phyloP scores from a whole-genome alignment of 306 rosid species.

The Cyamopsis tetragonoloba region DNA sequence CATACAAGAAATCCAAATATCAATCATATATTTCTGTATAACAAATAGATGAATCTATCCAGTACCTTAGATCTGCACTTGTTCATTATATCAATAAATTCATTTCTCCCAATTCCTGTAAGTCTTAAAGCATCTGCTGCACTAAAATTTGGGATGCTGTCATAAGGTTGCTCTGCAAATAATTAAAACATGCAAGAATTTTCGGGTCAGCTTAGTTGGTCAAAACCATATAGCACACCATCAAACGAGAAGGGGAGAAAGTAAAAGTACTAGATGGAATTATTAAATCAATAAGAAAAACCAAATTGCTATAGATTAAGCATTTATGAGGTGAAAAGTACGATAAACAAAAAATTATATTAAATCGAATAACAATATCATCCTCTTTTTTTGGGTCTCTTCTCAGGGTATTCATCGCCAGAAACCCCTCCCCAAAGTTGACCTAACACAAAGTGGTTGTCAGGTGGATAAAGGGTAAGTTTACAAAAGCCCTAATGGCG shows the following conservation, averaged over 20 bases:
- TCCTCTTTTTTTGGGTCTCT: no score
- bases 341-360: slow-evolving; percentile 4
- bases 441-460: no score
- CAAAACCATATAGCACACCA: slow-evolving; percentile 7
- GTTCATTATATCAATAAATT: slow-evolving; percentile 97
- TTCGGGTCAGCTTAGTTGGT: slow-evolving; percentile 14
- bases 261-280: not conserved
- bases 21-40: not conserved
- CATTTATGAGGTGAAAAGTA: not conserved
- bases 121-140: slow-evolving; percentile 97
- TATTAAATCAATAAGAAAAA: slow-evolving; percentile 1
- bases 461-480: no score
- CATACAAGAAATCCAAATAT: slow-evolving; percentile 5
- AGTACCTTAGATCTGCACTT: slow-evolving; percentile 97
- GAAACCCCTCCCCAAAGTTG: no score
- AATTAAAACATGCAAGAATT: slow-evolving; percentile 23
- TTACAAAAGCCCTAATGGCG: not conserved
- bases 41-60: slow-evolving; percentile 17
- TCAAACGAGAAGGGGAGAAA: slow-evolving; percentile 3
- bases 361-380: not conserved
- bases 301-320: not conserved
- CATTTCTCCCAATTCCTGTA: slow-evolving; percentile 94
- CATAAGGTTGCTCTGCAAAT: slow-evolving; percentile 96
- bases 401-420: no score
- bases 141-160: slow-evolving; percentile 96